These are phyloP conservation scores for Lepidium didymum DNA, from an alignment of 345 rosid genomes.

Conservation along the genomic window DNA sequence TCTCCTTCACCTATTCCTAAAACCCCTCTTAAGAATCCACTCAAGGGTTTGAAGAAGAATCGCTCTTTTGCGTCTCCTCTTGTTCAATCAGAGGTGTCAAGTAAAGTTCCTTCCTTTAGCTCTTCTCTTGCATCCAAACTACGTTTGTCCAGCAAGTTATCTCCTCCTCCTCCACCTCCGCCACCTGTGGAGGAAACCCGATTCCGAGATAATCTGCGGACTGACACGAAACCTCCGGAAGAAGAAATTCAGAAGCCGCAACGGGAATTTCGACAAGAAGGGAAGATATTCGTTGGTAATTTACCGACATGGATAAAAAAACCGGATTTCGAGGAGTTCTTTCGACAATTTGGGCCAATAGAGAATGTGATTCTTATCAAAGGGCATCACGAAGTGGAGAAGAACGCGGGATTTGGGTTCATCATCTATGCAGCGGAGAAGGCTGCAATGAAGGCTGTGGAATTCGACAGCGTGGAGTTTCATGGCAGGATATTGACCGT, in stretches of 20 bases:
- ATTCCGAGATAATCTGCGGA: background rate
- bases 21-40: slow-evolving; percentile 47
- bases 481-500: slow-evolving; percentile 88
- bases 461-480: slow-evolving; percentile 85
- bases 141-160: slow-evolving; percentile 68
- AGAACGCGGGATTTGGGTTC: slow-evolving; percentile 86
- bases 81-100: slow-evolving; percentile 1
- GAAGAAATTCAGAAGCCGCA: slow-evolving; percentile 17
- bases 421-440: slow-evolving; percentile 57
- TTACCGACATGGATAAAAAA: slow-evolving; percentile 85
- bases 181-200: slow-evolving; percentile 20
- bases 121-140: slow-evolving; percentile 55
- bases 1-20: slow-evolving; percentile 19
- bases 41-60: slow-evolving; percentile 31
- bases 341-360: slow-evolving; percentile 87
- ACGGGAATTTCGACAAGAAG: slow-evolving; percentile 53
- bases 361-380: slow-evolving; percentile 56
- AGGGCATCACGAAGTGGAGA: slow-evolving; percentile 54
- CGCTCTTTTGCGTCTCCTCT: slow-evolving; percentile 23
- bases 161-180: slow-evolving; percentile 40
- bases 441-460: slow-evolving; percentile 74
- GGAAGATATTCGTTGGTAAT: slow-evolving; percentile 86
- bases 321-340: slow-evolving; percentile 55
- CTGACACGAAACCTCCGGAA: background rate
- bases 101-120: slow-evolving; percentile 25